These are phyloP conservation scores for Massariosphaeria phaeospora DNA, from an alignment of 495 filamentous ascomycete genomes.

Conservation along the genomic window DNA sequence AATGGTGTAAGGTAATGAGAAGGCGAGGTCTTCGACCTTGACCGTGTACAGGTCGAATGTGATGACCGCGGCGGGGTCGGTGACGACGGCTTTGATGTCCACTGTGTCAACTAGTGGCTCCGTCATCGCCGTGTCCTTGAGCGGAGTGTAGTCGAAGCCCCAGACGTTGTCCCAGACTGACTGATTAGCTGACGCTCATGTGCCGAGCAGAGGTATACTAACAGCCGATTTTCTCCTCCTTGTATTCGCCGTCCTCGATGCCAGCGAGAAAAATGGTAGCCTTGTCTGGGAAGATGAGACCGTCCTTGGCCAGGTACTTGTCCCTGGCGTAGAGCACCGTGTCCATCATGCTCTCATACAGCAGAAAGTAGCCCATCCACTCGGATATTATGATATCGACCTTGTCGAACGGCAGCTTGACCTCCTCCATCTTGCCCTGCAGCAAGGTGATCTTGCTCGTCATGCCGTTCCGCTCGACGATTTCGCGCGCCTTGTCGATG, in stretches of 20 bases:
- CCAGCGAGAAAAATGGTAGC: slow-evolving; percentile 84
- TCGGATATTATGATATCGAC: slow-evolving; percentile 99
- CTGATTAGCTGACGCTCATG: background rate
- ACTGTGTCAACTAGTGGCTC: slow-evolving; percentile 81
- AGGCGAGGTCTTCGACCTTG: slow-evolving; percentile 66
- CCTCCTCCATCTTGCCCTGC: slow-evolving; percentile 96
- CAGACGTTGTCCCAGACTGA: slow-evolving; percentile 97
- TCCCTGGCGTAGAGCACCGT: slow-evolving; percentile 93
- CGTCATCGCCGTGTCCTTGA: slow-evolving; percentile 71
- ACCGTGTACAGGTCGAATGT: slow-evolving; percentile 80
- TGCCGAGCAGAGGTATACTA: slow-evolving; percentile 35
- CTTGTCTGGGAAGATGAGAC: slow-evolving; percentile 88
- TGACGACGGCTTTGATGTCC: slow-evolving; percentile 72
- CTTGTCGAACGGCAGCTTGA: slow-evolving; percentile 74
- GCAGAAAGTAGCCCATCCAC: slow-evolving; percentile 99
- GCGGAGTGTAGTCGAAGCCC: slow-evolving; percentile 91
- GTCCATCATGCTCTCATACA: slow-evolving; percentile 98
- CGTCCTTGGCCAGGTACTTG: slow-evolving; percentile 75
- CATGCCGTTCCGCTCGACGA: slow-evolving; percentile 82
- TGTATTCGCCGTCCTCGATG: slow-evolving; percentile 81
- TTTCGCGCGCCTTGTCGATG: slow-evolving; percentile 88
- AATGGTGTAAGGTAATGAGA: slow-evolving; percentile 67
- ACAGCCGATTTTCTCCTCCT: slow-evolving; percentile 85
- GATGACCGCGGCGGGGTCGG: slow-evolving; percentile 70
- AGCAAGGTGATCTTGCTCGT: slow-evolving; percentile 79